Evolutionary conservation across 192 early-diverging fungal genomes (phyloP), one percentile per base, ranked within the genome.

Genomic region (Podila epigama): DNA sequence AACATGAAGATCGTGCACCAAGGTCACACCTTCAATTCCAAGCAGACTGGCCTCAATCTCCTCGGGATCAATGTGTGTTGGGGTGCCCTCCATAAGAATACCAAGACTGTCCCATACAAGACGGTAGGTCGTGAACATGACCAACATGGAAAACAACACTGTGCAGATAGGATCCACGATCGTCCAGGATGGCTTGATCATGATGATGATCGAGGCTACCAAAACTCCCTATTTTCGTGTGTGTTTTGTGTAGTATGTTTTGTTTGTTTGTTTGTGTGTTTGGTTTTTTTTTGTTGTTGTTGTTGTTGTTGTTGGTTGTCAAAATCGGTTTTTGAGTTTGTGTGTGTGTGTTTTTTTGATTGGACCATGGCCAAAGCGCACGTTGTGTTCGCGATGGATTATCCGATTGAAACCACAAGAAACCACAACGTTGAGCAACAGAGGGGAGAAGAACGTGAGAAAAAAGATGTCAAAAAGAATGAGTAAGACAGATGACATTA

Each of bases 121-220:
- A 28, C 83, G 79, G 25, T 89, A 86, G 12, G 94, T 94, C 1
- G 92, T 93, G 25, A 82, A 84, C 42, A 94, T 69, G 40, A 94
- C 93, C 37, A 94, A 80, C n/a, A 90, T 75, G 2, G 92, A 92
- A 70, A 95, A 95, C 9, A 93, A 33, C 61, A 94, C 90, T 9
- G 93, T 94, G 80, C 92, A 94, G n/a, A 94, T 72, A 2, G 94
- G 94, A 70, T 95, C 93, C 35, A 94, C 90, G 72, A 90, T 85
- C 13, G 87, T 88, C 58, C 75, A 79, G 35, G 66, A 53, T 8
- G 90, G 91, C 39, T 89, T 83, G 69, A 89, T 55, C 54, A 83
- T 79, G 34, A 95, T 83, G 35, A 94, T 81, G 16, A 90, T 82
- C 5, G 92, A 86, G 0, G 93, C 91, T 41, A 94, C 84, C 31